Conservation (phyloP, 2,329 filamentous ascomycete species). For the Sclerotinia spermophila region DNA sequence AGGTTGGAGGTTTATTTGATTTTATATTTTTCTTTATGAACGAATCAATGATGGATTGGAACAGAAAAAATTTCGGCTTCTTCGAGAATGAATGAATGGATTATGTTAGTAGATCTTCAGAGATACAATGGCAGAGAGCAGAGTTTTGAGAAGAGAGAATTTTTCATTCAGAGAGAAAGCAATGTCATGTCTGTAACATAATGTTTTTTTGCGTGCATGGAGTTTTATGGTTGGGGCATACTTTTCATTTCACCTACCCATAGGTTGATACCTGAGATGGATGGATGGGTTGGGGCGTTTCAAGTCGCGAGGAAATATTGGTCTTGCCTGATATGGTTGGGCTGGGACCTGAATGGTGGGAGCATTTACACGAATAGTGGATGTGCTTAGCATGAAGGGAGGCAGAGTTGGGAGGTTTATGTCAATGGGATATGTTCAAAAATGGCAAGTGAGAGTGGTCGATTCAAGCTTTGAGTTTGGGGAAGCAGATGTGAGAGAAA, state of each 20-base stretch:
- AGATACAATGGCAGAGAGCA: background rate
- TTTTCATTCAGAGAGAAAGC: slow-evolving; percentile 2
- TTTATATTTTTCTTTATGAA: slow-evolving; percentile 10
- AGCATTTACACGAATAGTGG: slow-evolving; percentile 6
- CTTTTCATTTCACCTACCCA: slow-evolving; percentile 1
- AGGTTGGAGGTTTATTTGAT: slow-evolving; percentile 13
- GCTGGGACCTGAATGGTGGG: background rate
- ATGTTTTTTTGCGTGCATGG: slow-evolving; percentile 5
- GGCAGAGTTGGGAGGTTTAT: background rate
- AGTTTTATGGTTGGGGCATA: slow-evolving; percentile 8
- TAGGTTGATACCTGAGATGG: slow-evolving; percentile 5
- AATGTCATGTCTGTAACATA: slow-evolving; percentile 12
- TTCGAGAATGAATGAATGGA: slow-evolving; percentile 13
- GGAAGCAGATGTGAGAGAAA: background rate
- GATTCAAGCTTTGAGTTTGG: background rate
- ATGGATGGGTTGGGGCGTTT: slow-evolving; percentile 9
- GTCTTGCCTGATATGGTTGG: background rate
- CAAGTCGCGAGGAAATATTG: slow-evolving; percentile 3
- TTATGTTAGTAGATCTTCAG: slow-evolving; percentile 12
- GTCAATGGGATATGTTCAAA: background rate
- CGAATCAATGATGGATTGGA: slow-evolving; percentile 12
- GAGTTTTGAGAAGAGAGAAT: background rate
- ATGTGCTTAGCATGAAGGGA: background rate
- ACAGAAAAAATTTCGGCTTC: background rate
- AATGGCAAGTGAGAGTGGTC: slow-evolving; percentile 1